A percentile compares a stretch with the other conserved stretches of the same genome.
Conservation (phyloP, 129 eudicot species). For the Chrysanthemum makinoi region DNA sequence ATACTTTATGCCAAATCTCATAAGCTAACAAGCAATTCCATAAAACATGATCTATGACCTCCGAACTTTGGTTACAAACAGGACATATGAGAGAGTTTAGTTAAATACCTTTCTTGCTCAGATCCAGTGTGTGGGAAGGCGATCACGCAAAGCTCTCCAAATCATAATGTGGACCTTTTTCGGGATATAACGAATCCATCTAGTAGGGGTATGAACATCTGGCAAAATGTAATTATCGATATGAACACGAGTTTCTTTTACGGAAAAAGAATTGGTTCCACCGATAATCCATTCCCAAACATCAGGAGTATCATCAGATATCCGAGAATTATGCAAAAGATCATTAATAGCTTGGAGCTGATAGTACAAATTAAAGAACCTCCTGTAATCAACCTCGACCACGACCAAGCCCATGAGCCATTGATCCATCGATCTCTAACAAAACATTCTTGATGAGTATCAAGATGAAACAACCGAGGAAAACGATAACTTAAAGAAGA, state of each 20-base stretch:
- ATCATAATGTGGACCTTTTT: not conserved
- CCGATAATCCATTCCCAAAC: not conserved
- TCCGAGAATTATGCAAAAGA: not conserved
- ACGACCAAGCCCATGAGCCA: not conserved
- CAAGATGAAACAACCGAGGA: not conserved
- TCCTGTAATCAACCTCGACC: not conserved
- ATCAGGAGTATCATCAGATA: not conserved
- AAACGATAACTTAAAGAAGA: not conserved
- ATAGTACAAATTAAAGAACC: not conserved
- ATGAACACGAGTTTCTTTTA: not conserved
- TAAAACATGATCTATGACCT: not conserved
- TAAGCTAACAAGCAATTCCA: not conserved
- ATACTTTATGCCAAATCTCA: too few relatives aligned
- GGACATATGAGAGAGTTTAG: not conserved
- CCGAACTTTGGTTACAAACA: not conserved
- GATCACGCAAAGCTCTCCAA: too few relatives aligned
- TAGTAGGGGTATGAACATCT: not conserved
- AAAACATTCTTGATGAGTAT: not conserved
- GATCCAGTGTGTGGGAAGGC: too few relatives aligned
- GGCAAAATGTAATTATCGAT: not conserved
- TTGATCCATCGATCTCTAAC: not conserved
- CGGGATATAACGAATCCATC: not conserved
- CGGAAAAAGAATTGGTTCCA: not conserved
- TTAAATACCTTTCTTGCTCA: not conserved
- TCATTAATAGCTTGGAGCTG: not conserved